Base-by-base conservation (phyloP, 208 protist genomes). In the Crithidia bombi region DNA sequence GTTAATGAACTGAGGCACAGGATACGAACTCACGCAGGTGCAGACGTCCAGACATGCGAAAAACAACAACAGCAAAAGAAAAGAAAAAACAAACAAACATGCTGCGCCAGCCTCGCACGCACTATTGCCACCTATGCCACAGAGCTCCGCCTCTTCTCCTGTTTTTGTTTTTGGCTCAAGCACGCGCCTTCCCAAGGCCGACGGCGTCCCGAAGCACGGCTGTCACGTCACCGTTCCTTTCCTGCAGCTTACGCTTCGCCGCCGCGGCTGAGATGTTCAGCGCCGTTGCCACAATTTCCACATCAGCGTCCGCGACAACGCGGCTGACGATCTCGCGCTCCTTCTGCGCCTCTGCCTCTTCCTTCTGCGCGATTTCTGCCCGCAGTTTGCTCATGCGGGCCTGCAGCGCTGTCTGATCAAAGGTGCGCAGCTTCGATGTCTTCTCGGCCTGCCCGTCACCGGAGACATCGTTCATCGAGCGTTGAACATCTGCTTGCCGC, bases 401-500 rank as follows among this genome's bases (percentile, higher is more conserved):
- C 72, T 90, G 76, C 49, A 91, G 75, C 26, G 83, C 87, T 10
- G 81, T 78, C 62, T 88, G 76, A 30, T 93, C 86, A 52, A 90
- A 91, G 51, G 81, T 88, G 75, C 87, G 86, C 36, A 92, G 69
- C 73, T 78, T 83, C 30, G 79, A 80, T 38, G 81, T 78, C 69
- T 88, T 92, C 79, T 96, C 87, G 14, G 73, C 64, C 55, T 86
- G 61, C 23, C 55, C 58, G 56, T 70, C 70, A 50, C 81, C 80
- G 49, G 77, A 69, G 49, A 95, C 61, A 26, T 88, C 78, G 66
- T 85, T 86, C 90, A 95, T 95, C 11, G 78, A 82, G 33, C 83
- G 82, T 79, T 91, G 85, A 54, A 79, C 90, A 84, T 92, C 90
- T 4, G 81, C 76, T 52, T 89, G 81, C 19, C 86, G 81, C 5